Evolutionary conservation across 2,329 filamentous ascomycete species (phyloP).

Genomic region (Geosmithia flava): DNA sequence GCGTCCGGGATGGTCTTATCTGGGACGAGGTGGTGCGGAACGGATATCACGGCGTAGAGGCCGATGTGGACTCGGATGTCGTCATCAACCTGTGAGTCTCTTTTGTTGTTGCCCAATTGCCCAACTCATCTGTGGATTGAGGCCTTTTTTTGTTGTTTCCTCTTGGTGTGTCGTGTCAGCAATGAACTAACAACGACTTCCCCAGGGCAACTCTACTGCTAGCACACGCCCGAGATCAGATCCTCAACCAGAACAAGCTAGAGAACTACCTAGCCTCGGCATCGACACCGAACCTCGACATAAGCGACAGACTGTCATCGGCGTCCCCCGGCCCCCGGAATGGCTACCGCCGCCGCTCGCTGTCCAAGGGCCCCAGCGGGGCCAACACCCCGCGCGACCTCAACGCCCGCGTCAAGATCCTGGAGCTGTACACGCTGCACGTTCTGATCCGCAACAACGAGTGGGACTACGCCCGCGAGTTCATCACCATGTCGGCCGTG

Average conservation of each 20-base stretch:
- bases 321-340: conserved; percentile 21
- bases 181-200: too few species aligned
- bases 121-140: too few species aligned
- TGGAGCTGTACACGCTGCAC: conserved; percentile 91
- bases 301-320: conserved; percentile 46
- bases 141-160: too few species aligned
- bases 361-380: conserved; percentile 42
- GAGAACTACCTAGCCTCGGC: conserved; percentile 81
- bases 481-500: conserved; percentile 75
- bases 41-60: conserved; percentile 80
- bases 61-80: conserved; percentile 87
- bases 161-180: too few species aligned
- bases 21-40: conserved; percentile 87
- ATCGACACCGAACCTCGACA: conserved; percentile 59
- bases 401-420: conserved; percentile 74
- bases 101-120: not conserved
- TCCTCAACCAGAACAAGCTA: conserved; percentile 72
- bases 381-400: conserved; percentile 77
- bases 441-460: conserved; percentile 88
- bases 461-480: conserved; percentile 91
- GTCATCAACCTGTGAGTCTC: conserved; percentile 68
- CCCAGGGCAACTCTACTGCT: conserved; percentile 74
- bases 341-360: conserved; percentile 27
- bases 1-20: conserved; percentile 79
- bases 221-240: conserved; percentile 77